A percentile compares a stretch with the other conserved stretches of the same genome.
phyloP scores from a whole-genome alignment of 192 early-diverging fungal species.

The Linnemannia exigua region DNA sequence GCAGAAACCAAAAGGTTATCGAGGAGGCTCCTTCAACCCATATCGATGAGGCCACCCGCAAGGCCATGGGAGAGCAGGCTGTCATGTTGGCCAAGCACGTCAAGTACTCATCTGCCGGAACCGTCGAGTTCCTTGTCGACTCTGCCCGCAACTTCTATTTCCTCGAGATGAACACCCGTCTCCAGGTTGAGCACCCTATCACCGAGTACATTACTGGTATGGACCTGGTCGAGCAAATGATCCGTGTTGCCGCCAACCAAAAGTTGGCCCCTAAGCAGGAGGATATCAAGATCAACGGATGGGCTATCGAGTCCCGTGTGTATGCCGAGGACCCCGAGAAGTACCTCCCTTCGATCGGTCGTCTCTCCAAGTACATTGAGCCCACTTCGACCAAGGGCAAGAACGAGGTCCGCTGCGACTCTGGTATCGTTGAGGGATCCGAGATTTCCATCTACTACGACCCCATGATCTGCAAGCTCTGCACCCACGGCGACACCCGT shows the following conservation, averaged over 20 bases:
- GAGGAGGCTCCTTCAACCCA: slow-evolving; percentile 88
- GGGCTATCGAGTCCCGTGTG: slow-evolving; percentile 96
- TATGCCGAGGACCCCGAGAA: slow-evolving; percentile 97
- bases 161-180: slow-evolving; percentile 86
- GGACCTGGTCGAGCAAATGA: slow-evolving; percentile 97
- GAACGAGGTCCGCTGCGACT: slow-evolving; percentile 89
- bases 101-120: slow-evolving; percentile 82
- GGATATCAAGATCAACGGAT: slow-evolving; percentile 86
- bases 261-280: slow-evolving; percentile 78
- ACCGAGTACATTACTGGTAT: slow-evolving; percentile 87
- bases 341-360: slow-evolving; percentile 94
- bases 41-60: slow-evolving; percentile 72
- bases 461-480: slow-evolving; percentile 96
- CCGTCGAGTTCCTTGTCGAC: slow-evolving; percentile 85
- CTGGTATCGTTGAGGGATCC: slow-evolving; percentile 91
- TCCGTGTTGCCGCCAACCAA: slow-evolving; percentile 89
- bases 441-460: slow-evolving; percentile 98
- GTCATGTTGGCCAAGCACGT: slow-evolving; percentile 81
- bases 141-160: slow-evolving; percentile 82
- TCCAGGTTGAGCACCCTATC: slow-evolving; percentile 88
- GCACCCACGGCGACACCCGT: slow-evolving; percentile 84
- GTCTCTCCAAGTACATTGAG: slow-evolving; percentile 88
- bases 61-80: slow-evolving; percentile 85
- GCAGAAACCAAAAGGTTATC: slow-evolving; percentile 87
- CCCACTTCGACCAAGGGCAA: slow-evolving; percentile 64